Evolutionary conservation across 2,329 filamentous ascomycete genomes (phyloP).

Genomic region (Dothideomycetes sp.): DNA sequence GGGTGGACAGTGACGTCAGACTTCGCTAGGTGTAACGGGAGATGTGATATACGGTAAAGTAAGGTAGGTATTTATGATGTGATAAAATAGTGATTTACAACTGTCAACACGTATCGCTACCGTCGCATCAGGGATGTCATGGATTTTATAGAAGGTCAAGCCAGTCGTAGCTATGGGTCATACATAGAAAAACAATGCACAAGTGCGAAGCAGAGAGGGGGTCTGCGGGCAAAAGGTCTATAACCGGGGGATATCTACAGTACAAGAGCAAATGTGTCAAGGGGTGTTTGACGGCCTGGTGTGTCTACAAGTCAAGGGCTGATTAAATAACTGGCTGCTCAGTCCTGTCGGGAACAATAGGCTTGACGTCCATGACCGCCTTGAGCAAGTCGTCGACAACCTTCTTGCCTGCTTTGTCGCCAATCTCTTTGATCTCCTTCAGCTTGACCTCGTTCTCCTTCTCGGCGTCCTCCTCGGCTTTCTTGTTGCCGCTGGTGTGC

Average conservation of each 20-base stretch:
- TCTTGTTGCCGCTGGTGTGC: slow-evolving; percentile 87
- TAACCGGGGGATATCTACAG: slow-evolving; percentile 9
- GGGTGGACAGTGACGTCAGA: not conserved
- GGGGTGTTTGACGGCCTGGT: not conserved
- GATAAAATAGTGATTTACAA: not conserved
- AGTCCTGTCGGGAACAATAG: slow-evolving; percentile 46
- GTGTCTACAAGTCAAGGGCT: too few relatives aligned
- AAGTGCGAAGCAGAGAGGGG: too few relatives aligned
- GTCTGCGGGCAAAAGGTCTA: not conserved
- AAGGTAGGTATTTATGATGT: too few relatives aligned
- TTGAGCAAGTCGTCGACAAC: slow-evolving; percentile 75
- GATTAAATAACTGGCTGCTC: slow-evolving; percentile 19
- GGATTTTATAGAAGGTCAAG: too few relatives aligned
- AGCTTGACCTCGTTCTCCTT: slow-evolving; percentile 74
- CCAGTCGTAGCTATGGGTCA: too few relatives aligned
- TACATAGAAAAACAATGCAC: too few relatives aligned
- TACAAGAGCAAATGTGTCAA: not conserved
- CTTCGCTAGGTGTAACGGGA: too few relatives aligned
- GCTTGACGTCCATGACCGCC: slow-evolving; percentile 76
- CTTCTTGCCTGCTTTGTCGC: slow-evolving; percentile 65
- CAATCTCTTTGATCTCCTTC: slow-evolving; percentile 68
- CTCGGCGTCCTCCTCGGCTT: slow-evolving; percentile 58
- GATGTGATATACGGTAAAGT: too few relatives aligned
- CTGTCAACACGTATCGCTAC: not conserved
- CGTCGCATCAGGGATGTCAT: not conserved